Evolutionary conservation across 2,329 filamentous ascomycete species (phyloP).

Genomic region (Fonsecaea monophora): DNA sequence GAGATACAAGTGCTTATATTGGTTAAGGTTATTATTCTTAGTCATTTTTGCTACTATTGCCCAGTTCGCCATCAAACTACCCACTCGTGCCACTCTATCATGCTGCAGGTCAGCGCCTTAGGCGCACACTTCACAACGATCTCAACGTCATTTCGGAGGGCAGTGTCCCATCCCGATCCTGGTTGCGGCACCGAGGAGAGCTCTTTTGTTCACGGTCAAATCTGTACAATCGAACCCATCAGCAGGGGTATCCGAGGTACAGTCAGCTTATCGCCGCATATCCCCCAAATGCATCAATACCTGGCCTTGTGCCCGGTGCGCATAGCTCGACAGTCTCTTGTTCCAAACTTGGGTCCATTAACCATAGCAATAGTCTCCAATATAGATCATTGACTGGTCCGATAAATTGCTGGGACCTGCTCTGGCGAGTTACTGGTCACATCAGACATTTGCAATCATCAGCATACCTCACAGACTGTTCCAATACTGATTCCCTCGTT

Average conservation of each 20-base stretch:
- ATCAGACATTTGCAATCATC: neutral
- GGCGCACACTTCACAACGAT: neutral
- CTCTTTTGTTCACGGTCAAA: neutral
- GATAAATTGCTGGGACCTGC: neutral
- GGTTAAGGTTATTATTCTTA: neutral
- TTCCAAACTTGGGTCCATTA: neutral
- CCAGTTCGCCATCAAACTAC: no score
- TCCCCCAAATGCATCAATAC: neutral
- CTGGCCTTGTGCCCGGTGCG: neutral
- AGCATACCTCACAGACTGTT: neutral
- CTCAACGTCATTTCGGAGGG: neutral
- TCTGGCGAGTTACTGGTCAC: neutral
- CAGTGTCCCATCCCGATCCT: neutral
- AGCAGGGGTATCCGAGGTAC: neutral
- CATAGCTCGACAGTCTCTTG: neutral
- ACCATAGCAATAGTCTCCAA: neutral
- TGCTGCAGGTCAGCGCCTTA: neutral
- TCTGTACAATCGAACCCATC: neutral
- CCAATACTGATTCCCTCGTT: neutral
- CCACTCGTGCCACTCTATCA: no score
- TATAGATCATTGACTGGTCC: no score
- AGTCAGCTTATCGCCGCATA: neutral
- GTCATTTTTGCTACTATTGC: no score
- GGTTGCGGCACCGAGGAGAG: neutral
- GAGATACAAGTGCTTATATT: neutral